Evolutionary conservation across 2,329 filamentous ascomycete species (phyloP), one percentile per base, ranked within the genome.

Genomic region (Eutypella sp.): DNA sequence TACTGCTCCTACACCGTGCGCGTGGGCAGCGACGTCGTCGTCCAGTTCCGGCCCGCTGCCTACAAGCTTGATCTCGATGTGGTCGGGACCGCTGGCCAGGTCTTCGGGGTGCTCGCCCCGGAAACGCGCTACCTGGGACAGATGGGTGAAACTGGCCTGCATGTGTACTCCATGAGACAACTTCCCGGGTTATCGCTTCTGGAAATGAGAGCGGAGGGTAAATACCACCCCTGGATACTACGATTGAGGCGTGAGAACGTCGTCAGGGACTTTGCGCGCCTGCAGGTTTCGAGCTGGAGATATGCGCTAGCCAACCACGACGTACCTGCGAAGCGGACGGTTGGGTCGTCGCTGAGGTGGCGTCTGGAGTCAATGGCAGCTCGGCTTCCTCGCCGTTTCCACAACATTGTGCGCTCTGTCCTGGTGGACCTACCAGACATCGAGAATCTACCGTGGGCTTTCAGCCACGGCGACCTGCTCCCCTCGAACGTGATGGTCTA

Each of bases 381-480:
- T 5, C 47, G 54, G 0, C 56, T 78, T 1, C 71, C 71, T 1
- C 18, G 25, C 10, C 61, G 68, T 0, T 66, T 71, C 47, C 53
- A 57, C 13, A 37, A 50, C 9, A 49, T 57, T 33, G 61, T 60
- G 34, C 42, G 36, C 4, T 54, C 52, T 3, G 41, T 66, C 1
- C 53, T 67, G 6, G 45, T 44, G 7, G 52, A 60, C 15, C 44
- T 74, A 13, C 53, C 53, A 3, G 48, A 54, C 2, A 67, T 78
- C 20, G 65, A 71, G 47, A 46, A 46, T 6, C 62, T 80, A 4
- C 78, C 79, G 0, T 75, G 79, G 64, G 72, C 75, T 4, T 59
- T 85, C 10, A 82, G 73, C 5, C 81, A 85, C 44, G 81, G 81
- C 0, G 82, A 85, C 53, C 62, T 84, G 5, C 63, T 81, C 1